Percentiles rank a stretch among this genome's conserved stretches.
Conservation (phyloP, 371 early-diverging fungal genomes). For the Phascolomyces articulosus region DNA sequence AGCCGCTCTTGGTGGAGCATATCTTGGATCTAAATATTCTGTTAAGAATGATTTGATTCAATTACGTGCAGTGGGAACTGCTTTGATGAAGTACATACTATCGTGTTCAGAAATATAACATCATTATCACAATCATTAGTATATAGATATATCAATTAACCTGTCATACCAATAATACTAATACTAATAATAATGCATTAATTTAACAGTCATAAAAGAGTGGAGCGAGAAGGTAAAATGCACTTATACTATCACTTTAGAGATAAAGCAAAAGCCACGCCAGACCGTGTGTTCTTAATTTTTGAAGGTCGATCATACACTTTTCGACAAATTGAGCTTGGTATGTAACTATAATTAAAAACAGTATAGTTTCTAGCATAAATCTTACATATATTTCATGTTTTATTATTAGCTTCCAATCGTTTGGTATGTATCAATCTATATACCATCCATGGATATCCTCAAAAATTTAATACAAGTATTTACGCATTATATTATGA, state of each 20-base stretch:
- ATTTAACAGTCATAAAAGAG: neutral
- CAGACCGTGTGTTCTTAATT: slow-evolving; percentile 21
- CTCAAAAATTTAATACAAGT: too few species aligned
- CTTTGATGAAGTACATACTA: neutral
- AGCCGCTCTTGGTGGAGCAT: slow-evolving; percentile 12
- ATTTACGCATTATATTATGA: neutral
- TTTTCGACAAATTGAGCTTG: slow-evolving; percentile 24
- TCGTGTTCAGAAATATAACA: neutral
- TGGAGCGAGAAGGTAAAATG: slow-evolving; percentile 8
- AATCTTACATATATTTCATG: neutral
- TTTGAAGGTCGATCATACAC: slow-evolving; percentile 35
- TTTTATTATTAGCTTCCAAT: slow-evolving; percentile 20
- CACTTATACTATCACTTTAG: slow-evolving; percentile 31
- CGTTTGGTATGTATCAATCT: too few species aligned
- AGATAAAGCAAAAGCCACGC: slow-evolving; percentile 24
- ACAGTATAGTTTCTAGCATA: too few species aligned
- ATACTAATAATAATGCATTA: neutral
- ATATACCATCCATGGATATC: too few species aligned
- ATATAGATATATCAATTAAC: too few species aligned
- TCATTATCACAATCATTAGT: neutral
- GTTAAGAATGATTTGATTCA: slow-evolving; percentile 4
- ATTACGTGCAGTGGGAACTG: neutral
- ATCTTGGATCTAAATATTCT: slow-evolving; percentile 8
- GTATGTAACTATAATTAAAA: slow-evolving; percentile 11
- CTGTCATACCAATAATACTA: too few species aligned